Percentiles rank a stretch among this genome's conserved stretches.
phyloP scores from a whole-genome alignment of 1,284 basidiomycete species.

The Apiotrichum akiyoshidainum region DNA sequence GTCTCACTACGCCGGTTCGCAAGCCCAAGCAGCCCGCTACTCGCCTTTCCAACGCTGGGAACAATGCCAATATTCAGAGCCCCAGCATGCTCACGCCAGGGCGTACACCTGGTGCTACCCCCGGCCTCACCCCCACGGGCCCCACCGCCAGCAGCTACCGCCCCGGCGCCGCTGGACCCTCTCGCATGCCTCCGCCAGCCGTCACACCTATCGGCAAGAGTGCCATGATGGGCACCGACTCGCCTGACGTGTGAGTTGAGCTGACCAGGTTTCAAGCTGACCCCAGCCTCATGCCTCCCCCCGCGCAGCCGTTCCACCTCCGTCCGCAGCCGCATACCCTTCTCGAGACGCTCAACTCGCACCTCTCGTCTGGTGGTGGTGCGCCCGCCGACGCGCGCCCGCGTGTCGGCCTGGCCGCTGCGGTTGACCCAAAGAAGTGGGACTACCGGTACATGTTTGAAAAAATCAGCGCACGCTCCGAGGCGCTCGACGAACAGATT shows the following conservation, averaged over 20 bases:
- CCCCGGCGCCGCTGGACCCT: constrained; percentile 20
- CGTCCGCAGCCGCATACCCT: constrained; percentile 40
- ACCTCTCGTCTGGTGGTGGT: constrained; percentile 29
- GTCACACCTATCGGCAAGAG: constrained; percentile 28
- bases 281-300: constrained; percentile 21
- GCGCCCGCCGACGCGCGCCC: constrained; percentile 20
- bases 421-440: constrained; percentile 34
- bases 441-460: constrained; percentile 86
- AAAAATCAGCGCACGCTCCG: constrained; percentile 73
- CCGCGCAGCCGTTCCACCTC: constrained; percentile 35
- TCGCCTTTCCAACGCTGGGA: constrained; percentile 25
- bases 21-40: constrained; percentile 19
- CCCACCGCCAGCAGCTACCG: constrained; percentile 22
- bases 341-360: constrained; percentile 49
- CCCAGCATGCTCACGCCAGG: constrained; percentile 23
- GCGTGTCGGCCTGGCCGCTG: constrained; percentile 31
- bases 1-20: constrained; percentile 36
- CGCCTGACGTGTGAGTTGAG: constrained; percentile 15
- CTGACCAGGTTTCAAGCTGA: background rate
- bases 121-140: constrained; percentile 14
- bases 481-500: constrained; percentile 76
- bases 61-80: constrained; percentile 26
- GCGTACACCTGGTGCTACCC: constrained; percentile 9
- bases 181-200: constrained; percentile 17
- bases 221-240: constrained; percentile 20